These are phyloP conservation scores for Persicaria maculosa DNA, from an alignment of 148 eudicot species.

Conservation along the genomic window DNA sequence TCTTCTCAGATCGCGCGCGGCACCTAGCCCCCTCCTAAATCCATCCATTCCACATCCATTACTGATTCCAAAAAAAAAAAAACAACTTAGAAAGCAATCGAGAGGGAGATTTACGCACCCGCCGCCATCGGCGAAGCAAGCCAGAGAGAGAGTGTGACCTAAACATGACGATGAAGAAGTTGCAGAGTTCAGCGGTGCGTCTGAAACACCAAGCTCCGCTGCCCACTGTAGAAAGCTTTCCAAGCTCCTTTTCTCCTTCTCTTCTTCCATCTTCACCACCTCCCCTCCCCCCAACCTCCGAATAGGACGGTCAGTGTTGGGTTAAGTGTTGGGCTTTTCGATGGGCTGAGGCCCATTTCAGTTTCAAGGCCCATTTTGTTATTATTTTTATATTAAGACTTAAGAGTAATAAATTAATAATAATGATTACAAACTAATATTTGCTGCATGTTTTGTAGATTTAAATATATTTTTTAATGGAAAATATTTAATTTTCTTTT, in stretches of 20 bases:
- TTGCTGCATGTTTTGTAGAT: too few species aligned
- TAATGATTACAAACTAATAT: too few species aligned
- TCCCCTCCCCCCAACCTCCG: background rate
- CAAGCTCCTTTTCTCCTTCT: conserved; percentile 21
- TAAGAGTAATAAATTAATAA: too few species aligned
- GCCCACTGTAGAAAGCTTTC: conserved; percentile 66
- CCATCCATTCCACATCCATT: background rate
- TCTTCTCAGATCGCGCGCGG: conserved; percentile 59
- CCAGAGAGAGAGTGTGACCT: conserved; percentile 49
- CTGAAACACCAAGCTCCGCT: conserved; percentile 52
- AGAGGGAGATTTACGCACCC: conserved; percentile 35
- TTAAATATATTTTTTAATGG: too few species aligned
- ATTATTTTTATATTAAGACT: too few species aligned
- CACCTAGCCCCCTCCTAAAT: conserved; percentile 82
- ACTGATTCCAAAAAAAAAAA: background rate
- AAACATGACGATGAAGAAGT: conserved; percentile 27
- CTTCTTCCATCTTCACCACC: background rate
- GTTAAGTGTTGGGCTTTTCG: background rate
- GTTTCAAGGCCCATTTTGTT: too few species aligned
- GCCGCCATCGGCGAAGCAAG: conserved; percentile 62
- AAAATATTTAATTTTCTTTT: too few species aligned
- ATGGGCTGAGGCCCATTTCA: background rate
- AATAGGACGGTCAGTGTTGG: background rate
- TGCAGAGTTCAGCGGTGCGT: conserved; percentile 22
- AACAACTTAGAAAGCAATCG: background rate